phyloP scores from a whole-genome alignment of 1,139 yeast genomes.

The Candida sojae region DNA sequence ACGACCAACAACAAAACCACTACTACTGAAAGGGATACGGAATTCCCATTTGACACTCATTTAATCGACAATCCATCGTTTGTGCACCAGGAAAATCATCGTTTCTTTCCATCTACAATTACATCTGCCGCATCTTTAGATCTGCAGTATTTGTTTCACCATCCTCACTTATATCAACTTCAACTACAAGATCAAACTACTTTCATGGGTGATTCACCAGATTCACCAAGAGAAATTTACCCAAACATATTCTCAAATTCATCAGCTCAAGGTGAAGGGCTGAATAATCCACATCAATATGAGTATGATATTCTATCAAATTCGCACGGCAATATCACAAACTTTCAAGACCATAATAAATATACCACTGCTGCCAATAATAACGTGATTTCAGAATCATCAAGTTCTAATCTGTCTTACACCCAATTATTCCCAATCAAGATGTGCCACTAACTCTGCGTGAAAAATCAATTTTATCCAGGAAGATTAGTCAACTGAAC shows the following conservation, averaged over 20 bases:
- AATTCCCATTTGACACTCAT: neutral
- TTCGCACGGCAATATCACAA: neutral
- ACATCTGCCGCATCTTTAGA: neutral
- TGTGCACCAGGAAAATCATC: neutral
- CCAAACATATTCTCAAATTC: neutral
- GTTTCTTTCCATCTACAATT: neutral
- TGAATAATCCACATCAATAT: neutral
- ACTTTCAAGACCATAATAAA: neutral
- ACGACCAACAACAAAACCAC: no score
- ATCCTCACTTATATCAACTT: neutral
- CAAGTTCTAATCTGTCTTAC: neutral
- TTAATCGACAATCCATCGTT: neutral
- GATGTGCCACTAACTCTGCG: neutral
- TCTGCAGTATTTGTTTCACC: neutral
- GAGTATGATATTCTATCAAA: neutral
- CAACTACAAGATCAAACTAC: neutral
- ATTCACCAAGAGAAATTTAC: neutral
- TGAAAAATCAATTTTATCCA: neutral
- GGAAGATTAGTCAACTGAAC: neutral
- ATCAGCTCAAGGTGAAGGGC: neutral
- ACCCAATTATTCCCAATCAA: neutral
- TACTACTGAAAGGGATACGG: neutral
- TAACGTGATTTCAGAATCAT: neutral
- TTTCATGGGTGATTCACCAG: neutral
- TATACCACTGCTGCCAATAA: neutral